These are phyloP conservation scores for Rhodosporidiobolus odoratus DNA, from an alignment of 768 basidiomycete species.

Conservation along the genomic window DNA sequence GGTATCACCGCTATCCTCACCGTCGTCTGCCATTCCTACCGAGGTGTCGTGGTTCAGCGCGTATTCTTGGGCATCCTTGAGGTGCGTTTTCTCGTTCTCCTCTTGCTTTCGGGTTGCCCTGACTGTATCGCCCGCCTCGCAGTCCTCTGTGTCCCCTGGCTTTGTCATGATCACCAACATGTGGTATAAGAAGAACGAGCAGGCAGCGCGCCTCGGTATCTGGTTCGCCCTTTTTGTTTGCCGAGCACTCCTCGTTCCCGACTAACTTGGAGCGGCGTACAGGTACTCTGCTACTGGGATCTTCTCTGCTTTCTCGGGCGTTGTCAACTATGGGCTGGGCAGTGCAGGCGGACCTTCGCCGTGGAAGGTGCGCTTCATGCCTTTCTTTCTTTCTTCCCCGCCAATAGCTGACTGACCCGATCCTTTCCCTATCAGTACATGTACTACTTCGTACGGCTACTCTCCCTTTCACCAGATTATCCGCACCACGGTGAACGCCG, in stretches of 20 bases:
- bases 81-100: neutral
- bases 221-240: slow-evolving; percentile 33
- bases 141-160: slow-evolving; percentile 42
- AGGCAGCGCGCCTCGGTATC: slow-evolving; percentile 46
- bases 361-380: too few species aligned
- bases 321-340: slow-evolving; percentile 48
- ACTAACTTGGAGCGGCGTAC: too few species aligned
- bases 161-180: slow-evolving; percentile 47
- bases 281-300: slow-evolving; percentile 46
- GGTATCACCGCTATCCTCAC: slow-evolving; percentile 24
- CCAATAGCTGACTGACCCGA: too few species aligned
- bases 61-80: slow-evolving; percentile 36
- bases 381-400: too few species aligned
- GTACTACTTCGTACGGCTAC: slow-evolving; percentile 28
- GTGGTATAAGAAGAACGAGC: slow-evolving; percentile 47
- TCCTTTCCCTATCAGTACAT: slow-evolving; percentile 30
- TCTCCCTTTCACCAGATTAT: neutral
- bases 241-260: too few species aligned
- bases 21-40: slow-evolving; percentile 19
- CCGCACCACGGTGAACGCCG: neutral
- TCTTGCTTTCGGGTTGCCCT: too few species aligned
- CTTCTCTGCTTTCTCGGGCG: slow-evolving; percentile 47
- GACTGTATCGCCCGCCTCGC: too few species aligned
- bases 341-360: slow-evolving; percentile 38
- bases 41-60: slow-evolving; percentile 34